Evolutionary conservation across 1,139 yeast genomes (phyloP).

Genomic region (Nakaseomyces glabratus): DNA sequence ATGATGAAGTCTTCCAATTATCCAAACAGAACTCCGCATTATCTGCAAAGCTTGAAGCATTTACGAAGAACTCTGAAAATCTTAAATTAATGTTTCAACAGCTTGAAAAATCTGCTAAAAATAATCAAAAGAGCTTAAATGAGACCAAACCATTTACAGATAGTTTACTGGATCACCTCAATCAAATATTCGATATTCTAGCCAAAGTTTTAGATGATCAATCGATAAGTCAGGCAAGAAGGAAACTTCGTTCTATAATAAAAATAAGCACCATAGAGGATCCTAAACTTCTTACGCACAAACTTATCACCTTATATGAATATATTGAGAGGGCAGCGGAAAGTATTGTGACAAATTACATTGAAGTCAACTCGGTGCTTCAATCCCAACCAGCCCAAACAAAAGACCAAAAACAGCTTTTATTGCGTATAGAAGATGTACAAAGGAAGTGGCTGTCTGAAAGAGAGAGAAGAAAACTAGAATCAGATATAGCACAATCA

Average conservation of each 20-base stretch:
- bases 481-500: constrained; percentile 45
- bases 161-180: constrained; percentile 34
- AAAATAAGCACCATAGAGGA: constrained; percentile 25
- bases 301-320: constrained; percentile 45
- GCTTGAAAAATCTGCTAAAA: constrained; percentile 2
- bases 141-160: constrained; percentile 14
- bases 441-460: constrained; percentile 61
- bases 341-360: constrained; percentile 49
- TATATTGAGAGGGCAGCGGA: constrained; percentile 53
- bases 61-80: constrained; percentile 1
- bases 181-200: constrained; percentile 39
- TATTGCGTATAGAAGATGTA: constrained; percentile 50
- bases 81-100: neutral
- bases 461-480: constrained; percentile 58
- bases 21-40: neutral
- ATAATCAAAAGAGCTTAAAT: constrained; percentile 5
- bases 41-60: constrained; percentile 3
- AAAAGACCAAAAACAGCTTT: constrained; percentile 26
- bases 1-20: constrained; percentile 1
- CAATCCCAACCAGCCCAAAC: constrained; percentile 16
- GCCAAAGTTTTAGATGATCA: constrained; percentile 49
- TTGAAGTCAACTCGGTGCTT: constrained; percentile 32
- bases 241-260: constrained; percentile 40
- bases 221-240: constrained; percentile 49
- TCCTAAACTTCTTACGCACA: constrained; percentile 35